Evolutionary conservation across 1,284 basidiomycete species (phyloP).

Genomic region (Paramarasmius palmivorus): DNA sequence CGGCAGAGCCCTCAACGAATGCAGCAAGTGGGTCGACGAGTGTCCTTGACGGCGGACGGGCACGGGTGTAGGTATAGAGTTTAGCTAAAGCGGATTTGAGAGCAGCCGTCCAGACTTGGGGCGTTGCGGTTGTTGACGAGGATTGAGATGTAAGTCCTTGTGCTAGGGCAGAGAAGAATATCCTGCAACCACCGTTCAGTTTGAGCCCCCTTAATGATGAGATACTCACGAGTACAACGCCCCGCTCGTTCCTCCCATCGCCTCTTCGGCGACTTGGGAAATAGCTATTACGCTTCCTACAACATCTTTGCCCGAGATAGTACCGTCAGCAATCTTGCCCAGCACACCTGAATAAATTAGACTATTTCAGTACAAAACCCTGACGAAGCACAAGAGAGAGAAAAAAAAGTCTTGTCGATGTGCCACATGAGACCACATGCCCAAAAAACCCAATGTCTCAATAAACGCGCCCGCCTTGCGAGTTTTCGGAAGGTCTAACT

Average conservation of each 20-base stretch:
- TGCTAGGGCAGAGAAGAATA: conserved; percentile 85
- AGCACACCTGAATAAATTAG: conserved; percentile 46
- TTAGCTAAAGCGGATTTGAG: conserved; percentile 64
- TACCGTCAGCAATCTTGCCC: conserved; percentile 44
- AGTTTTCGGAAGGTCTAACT: too few relatives aligned
- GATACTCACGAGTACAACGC: conserved; percentile 82
- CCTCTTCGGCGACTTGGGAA: conserved; percentile 76
- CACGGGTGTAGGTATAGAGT: conserved; percentile 86
- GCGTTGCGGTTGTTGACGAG: conserved; percentile 34
- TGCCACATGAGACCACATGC: too few relatives aligned
- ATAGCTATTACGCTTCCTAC: conserved; percentile 65
- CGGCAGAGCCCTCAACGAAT: conserved; percentile 57
- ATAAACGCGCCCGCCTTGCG: too few relatives aligned
- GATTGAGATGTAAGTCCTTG: conserved; percentile 63
- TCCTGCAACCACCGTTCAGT: conserved; percentile 43
- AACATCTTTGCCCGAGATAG: conserved; percentile 62
- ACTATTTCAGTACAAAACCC: conserved; percentile 1
- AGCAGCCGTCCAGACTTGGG: conserved; percentile 64
- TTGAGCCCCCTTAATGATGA: not conserved
- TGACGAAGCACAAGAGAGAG: not conserved
- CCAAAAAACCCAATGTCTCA: too few relatives aligned
- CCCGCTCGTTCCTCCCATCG: conserved; percentile 93
- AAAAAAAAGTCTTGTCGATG: too few relatives aligned
- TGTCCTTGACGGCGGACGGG: conserved; percentile 87
- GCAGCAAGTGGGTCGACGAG: conserved; percentile 90